These are phyloP conservation scores for Rhynchosporium graminicola DNA, from an alignment of 2,329 filamentous ascomycete species.

Conservation along the genomic window DNA sequence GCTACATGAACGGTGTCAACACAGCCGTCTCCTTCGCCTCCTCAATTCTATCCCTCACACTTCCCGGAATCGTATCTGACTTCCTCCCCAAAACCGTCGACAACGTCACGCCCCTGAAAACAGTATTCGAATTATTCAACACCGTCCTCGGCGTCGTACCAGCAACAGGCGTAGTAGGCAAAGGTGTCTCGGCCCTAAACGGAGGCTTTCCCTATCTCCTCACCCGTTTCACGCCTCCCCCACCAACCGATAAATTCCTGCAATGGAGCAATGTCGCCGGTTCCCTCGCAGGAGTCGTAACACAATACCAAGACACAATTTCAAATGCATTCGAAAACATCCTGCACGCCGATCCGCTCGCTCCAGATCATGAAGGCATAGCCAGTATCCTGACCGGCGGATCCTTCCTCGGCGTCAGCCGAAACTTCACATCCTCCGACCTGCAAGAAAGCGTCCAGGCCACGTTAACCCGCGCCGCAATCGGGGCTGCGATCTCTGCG, in stretches of 20 bases:
- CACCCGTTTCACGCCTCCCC: conserved; percentile 6
- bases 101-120: conserved; percentile 20
- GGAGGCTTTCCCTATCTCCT: conserved; percentile 4
- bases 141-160: conserved; percentile 18
- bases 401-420: conserved; percentile 18
- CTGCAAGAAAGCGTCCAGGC: conserved; percentile 11
- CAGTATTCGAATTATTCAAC: conserved; percentile 9
- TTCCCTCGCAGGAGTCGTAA: conserved; percentile 7
- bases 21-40: conserved; percentile 24
- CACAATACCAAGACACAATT: conserved; percentile 18
- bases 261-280: conserved; percentile 18
- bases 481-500: conserved; percentile 19
- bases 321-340: conserved; percentile 10
- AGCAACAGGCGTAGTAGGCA: conserved; percentile 18
- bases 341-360: conserved; percentile 14
- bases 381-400: conserved; percentile 17
- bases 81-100: conserved; percentile 22
- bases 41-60: conserved; percentile 8
- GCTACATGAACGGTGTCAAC: conserved; percentile 27
- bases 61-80: conserved; percentile 20
- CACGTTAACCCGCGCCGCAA: conserved; percentile 3
- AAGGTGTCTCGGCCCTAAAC: neutral
- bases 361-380: conserved; percentile 10
- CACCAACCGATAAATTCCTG: conserved; percentile 16
- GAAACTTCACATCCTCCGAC: conserved; percentile 24